A percentile compares a stretch with the other conserved stretches of the same genome.
Evolutionary conservation across 2,329 filamentous ascomycete genomes (phyloP).

Genomic region (Paracoccidioides lutzii): DNA sequence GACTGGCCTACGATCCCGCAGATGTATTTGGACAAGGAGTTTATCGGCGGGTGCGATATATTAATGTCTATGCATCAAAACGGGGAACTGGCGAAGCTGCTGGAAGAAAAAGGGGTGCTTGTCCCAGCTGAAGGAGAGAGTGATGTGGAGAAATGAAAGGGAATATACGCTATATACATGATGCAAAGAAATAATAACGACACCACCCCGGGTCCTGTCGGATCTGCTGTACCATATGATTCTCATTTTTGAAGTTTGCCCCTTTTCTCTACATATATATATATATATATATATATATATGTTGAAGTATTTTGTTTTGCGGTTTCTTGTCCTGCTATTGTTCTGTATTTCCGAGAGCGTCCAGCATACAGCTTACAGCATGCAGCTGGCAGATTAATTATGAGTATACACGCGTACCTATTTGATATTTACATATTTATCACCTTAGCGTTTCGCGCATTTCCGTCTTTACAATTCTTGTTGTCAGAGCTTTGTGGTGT

Average conservation of each 20-base stretch:
- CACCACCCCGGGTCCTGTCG: background rate
- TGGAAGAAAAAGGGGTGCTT: slow-evolving; percentile 86
- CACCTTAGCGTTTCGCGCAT: background rate
- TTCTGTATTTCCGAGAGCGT: background rate
- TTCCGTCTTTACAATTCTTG: background rate
- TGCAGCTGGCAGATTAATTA: background rate
- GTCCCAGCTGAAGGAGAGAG: slow-evolving; percentile 43
- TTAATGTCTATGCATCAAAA: slow-evolving; percentile 95
- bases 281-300: too few relatives aligned
- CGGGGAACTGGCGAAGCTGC: slow-evolving; percentile 77
- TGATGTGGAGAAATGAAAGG: background rate
- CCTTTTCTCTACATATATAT: background rate
- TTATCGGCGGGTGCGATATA: slow-evolving; percentile 95
- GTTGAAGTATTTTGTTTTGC: background rate
- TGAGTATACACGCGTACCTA: background rate
- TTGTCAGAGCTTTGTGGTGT: background rate
- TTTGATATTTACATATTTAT: background rate
- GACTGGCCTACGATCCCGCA: slow-evolving; percentile 99
- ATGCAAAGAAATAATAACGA: background rate
- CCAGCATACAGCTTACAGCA: background rate
- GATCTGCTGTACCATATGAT: background rate
- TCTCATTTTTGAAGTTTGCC: background rate
- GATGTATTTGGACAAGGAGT: slow-evolving; percentile 89
- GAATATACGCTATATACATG: background rate
- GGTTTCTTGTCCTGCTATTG: background rate